These are phyloP conservation scores for Rhynchosporium secalis DNA, from an alignment of 2,329 filamentous ascomycete genomes.

Conservation along the genomic window DNA sequence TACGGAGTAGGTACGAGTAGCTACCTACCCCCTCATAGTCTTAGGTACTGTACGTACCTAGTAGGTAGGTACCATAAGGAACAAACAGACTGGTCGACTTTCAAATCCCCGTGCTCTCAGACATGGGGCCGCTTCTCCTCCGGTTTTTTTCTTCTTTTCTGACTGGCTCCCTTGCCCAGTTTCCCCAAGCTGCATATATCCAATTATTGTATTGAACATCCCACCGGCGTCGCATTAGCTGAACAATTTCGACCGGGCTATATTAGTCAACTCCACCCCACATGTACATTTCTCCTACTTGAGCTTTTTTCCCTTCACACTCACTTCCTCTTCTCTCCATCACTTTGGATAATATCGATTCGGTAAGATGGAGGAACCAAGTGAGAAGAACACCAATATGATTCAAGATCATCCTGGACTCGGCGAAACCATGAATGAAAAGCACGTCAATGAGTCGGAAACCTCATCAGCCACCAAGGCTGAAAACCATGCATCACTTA, in stretches of 20 bases:
- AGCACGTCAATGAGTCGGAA: slow-evolving; percentile 17
- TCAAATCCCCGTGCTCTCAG: not conserved
- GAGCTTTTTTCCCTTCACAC: not conserved
- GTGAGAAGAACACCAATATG: not conserved
- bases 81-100: not conserved
- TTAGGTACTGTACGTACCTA: no score
- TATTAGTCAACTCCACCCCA: not conserved
- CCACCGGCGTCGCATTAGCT: not conserved
- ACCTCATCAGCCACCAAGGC: slow-evolving; percentile 25
- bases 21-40: no score
- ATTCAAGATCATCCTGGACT: not conserved
- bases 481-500: slow-evolving; percentile 6
- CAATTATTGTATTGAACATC: not conserved
- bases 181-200: not conserved
- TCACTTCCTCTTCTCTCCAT: not conserved
- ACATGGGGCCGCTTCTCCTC: not conserved
- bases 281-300: not conserved
- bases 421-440: slow-evolving; percentile 10
- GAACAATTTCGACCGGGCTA: not conserved
- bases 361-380: not conserved
- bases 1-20: not conserved
- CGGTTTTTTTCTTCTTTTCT: not conserved
- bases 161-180: not conserved
- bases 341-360: not conserved
- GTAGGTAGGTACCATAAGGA: no score